These are phyloP conservation scores for Alternaria atra DNA, from an alignment of 2,329 filamentous ascomycete species.

Conservation along the genomic window DNA sequence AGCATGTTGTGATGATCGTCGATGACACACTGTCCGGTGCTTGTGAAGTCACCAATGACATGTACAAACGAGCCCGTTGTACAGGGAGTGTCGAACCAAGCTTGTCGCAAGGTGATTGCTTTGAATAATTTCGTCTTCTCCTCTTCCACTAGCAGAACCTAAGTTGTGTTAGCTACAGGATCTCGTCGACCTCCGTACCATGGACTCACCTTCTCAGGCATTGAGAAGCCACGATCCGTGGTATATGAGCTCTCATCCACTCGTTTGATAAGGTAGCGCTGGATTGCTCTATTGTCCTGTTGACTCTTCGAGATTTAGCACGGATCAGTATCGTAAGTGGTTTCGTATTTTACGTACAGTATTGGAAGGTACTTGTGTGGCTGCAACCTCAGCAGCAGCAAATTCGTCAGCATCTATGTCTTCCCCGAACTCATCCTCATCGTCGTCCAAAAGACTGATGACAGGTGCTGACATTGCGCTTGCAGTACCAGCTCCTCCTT, in stretches of 20 bases:
- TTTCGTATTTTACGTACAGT: slow-evolving; percentile 62
- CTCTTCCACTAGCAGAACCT: slow-evolving; percentile 84
- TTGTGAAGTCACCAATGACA: slow-evolving; percentile 79
- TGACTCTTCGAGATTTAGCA: slow-evolving; percentile 75
- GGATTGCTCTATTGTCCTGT: slow-evolving; percentile 76
- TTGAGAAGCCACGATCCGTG: slow-evolving; percentile 67
- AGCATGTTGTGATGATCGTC: slow-evolving; percentile 85
- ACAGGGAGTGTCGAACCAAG: slow-evolving; percentile 85
- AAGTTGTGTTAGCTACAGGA: slow-evolving; percentile 30
- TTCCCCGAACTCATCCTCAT: slow-evolving; percentile 70
- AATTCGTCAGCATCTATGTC: slow-evolving; percentile 76
- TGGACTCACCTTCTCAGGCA: slow-evolving; percentile 73
- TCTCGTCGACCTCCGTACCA: neutral
- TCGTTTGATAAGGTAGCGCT: slow-evolving; percentile 83
- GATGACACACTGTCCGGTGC: slow-evolving; percentile 76
- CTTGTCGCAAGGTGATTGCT: slow-evolving; percentile 79
- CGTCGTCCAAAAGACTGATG: slow-evolving; percentile 27
- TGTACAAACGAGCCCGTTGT: slow-evolving; percentile 81
- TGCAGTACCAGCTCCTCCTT: slow-evolving; percentile 3
- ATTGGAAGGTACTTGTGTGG: slow-evolving; percentile 70
- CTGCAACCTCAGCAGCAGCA: slow-evolving; percentile 73
- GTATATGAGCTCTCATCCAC: slow-evolving; percentile 75
- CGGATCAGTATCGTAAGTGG: slow-evolving; percentile 28
- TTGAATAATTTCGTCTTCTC: slow-evolving; percentile 73
- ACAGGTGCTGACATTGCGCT: slow-evolving; percentile 23